Percentiles rank a stretch among this genome's conserved stretches.
Evolutionary conservation across 2,329 filamentous ascomycete species (phyloP).

Genomic region (Fusarium proliferatum): DNA sequence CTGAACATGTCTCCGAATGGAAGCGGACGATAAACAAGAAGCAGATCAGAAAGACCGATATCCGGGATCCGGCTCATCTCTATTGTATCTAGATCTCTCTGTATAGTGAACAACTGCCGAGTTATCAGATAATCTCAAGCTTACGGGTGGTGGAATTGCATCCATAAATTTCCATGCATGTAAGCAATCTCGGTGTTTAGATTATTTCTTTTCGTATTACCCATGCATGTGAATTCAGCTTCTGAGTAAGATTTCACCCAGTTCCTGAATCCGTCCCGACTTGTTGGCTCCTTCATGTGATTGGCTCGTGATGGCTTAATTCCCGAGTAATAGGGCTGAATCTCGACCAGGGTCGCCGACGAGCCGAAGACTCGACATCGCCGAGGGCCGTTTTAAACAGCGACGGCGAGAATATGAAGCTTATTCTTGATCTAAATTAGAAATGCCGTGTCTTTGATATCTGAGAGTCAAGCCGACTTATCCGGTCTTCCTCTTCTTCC

Average conservation of each 20-base stretch:
- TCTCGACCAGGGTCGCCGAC: constrained; percentile 23
- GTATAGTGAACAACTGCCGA: neutral
- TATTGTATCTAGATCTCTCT: neutral
- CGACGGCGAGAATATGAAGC: neutral
- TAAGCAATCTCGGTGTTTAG: neutral
- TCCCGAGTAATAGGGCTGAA: constrained; percentile 19
- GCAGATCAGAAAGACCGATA: neutral
- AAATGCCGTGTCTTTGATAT: neutral
- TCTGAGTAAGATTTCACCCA: neutral
- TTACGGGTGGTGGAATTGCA: neutral
- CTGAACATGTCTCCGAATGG: neutral
- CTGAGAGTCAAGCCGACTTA: neutral
- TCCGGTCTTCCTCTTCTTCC: neutral
- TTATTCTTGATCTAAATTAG: neutral
- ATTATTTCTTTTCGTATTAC: neutral
- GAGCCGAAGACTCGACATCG: neutral
- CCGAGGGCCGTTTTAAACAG: neutral
- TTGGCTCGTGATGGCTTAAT: constrained; percentile 1
- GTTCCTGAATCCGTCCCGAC: neutral
- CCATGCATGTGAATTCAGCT: neutral
- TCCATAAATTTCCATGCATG: neutral
- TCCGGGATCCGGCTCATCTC: neutral
- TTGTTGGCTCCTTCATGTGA: neutral
- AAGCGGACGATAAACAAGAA: neutral
- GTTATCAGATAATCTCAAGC: neutral